Evolutionary conservation across 2,329 filamentous ascomycete species (phyloP), one percentile per base, ranked within the genome.

Genomic region (Davidsoniella neocaledoniae): DNA sequence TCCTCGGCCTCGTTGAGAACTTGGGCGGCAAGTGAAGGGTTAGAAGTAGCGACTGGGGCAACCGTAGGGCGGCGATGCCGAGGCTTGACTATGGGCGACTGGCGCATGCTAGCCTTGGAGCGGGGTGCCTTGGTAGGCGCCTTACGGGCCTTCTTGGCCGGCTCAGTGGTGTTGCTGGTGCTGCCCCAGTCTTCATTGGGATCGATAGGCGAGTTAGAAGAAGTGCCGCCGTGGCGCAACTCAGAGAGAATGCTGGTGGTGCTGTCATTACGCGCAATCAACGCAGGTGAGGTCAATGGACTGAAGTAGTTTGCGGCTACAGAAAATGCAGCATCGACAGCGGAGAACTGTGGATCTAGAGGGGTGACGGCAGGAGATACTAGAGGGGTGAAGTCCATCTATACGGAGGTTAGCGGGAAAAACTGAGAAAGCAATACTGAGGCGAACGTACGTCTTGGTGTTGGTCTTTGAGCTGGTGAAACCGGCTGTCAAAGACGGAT

Each of bases 341-440:
- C 41, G 43, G 73, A 69, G 60, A 85, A 86, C 55, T 81, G 77
- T 40, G 76, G 70, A 58, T 88, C 85, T 46, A 87, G 70, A 19
- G 85, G 84, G 2, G 84, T 88, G 41, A 90, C 83, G 4, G 83
- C 85, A n/a, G 85, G 85, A 16, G 85, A 88, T 9, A 85, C 83
- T 26, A 90, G 71, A 1, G 85, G 85, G 2, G 84, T 90, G 60
- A 88, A 88, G 8, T 79, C 71, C 74, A 85, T 78, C 77, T 82
- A 37, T 16, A 43, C 3, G 26, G 12, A 25, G 12, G 40, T 50
- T 50, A 53, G 47, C 19, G 19, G n/a, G n/a, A 53, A 46, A 51
- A 19, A 2, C 16, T 36, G 23, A 39, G 14, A 39, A 4, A 8
- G 16, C 9, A 43, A 43, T 17, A 37, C 40, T 21, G 44, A 26